Conservation (phyloP, 768 basidiomycete genomes). For the Polyporus arcularius region DNA sequence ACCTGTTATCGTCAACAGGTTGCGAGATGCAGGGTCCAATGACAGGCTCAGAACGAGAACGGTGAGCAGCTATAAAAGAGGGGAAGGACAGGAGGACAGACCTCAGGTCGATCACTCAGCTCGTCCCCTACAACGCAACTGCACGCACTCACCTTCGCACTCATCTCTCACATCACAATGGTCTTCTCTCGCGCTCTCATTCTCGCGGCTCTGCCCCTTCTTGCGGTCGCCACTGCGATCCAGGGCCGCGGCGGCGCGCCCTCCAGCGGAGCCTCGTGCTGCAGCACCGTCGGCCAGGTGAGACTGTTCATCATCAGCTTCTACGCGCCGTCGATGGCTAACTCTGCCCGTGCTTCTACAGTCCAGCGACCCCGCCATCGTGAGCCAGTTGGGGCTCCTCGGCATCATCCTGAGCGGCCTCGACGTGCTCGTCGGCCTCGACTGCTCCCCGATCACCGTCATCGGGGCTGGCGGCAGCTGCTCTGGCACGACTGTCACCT, state of each 20-base stretch:
- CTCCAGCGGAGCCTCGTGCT: neutral
- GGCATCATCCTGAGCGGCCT: neutral
- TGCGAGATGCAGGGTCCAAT: neutral
- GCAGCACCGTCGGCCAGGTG: neutral
- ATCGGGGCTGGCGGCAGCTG: too few relatives aligned
- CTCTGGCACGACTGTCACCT: neutral
- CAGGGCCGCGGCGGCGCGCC: neutral
- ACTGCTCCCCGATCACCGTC: constrained; percentile 6
- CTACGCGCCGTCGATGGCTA: neutral
- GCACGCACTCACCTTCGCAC: neutral
- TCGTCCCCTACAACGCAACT: neutral
- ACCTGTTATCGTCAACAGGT: neutral
- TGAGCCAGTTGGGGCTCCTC: neutral
- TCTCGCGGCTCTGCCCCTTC: neutral
- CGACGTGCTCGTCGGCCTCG: neutral
- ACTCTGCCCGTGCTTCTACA: neutral
- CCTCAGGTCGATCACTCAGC: neutral
- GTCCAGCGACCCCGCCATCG: neutral
- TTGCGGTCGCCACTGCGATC: neutral
- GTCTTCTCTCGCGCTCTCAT: neutral
- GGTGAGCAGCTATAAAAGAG: neutral
- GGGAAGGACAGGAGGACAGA: neutral
- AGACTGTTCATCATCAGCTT: too few relatives aligned
- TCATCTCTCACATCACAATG: neutral
- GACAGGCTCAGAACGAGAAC: neutral